phyloP scores from a whole-genome alignment of 306 rosid species.

The Castanea crenata region DNA sequence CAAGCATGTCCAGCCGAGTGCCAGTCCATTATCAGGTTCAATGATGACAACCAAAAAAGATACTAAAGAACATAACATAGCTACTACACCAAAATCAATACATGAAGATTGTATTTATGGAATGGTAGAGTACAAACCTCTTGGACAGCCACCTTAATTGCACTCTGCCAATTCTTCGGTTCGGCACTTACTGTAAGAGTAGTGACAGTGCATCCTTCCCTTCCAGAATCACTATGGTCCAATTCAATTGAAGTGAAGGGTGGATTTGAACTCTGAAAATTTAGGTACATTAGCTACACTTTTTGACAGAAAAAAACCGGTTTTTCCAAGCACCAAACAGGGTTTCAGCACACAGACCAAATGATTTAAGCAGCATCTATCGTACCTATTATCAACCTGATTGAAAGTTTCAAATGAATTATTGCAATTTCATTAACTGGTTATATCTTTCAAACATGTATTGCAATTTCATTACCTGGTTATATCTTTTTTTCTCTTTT shows the following conservation, averaged over 20 bases:
- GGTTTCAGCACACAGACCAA: background rate
- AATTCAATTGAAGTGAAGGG: constrained; percentile 96
- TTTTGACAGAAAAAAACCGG: constrained; percentile 17
- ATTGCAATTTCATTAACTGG: background rate
- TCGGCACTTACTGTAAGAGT: constrained; percentile 96
- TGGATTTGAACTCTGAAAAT: constrained; percentile 93
- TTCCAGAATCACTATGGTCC: constrained; percentile 99
- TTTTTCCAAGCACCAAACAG: constrained; percentile 11
- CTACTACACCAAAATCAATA: constrained; percentile 12
- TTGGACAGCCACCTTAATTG: constrained; percentile 94
- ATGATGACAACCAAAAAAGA: background rate
- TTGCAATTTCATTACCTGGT: background rate
- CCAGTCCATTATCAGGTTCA: background rate
- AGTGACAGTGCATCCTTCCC: constrained; percentile 99
- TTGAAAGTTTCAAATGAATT: background rate
- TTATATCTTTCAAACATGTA: background rate
- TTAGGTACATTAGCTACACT: constrained; percentile 23
- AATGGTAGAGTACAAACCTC: constrained; percentile 62
- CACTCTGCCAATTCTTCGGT: constrained; percentile 90
- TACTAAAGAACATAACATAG: background rate
- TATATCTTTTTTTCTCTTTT: background rate
- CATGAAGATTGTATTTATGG: constrained; percentile 9
- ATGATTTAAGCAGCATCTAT: background rate
- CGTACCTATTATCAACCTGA: background rate
- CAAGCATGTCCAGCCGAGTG: background rate